These are phyloP conservation scores for Coemansia sp. DNA, from an alignment of 192 early-diverging fungal species.

Conservation along the genomic window DNA sequence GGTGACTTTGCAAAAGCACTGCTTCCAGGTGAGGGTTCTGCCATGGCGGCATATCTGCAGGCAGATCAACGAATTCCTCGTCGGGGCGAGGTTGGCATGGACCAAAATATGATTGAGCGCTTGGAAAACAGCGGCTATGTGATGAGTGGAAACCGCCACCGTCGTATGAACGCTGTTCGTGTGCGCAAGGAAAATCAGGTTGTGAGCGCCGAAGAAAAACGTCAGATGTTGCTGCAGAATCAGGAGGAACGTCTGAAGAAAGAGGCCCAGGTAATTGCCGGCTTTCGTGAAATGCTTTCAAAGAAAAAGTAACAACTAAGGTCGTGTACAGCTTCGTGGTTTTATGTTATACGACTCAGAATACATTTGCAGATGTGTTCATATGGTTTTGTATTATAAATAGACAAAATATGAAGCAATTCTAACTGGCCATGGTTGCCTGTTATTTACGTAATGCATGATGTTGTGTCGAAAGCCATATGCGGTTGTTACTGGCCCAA, in stretches of 20 bases:
- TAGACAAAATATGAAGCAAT: not conserved
- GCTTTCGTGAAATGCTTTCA: constrained; percentile 83
- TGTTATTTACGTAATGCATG: too few species aligned
- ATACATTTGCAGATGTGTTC: not conserved
- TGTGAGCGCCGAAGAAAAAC: constrained; percentile 92
- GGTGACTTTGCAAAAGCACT: constrained; percentile 75
- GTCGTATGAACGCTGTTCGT: constrained; percentile 93
- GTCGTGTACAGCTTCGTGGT: not conserved
- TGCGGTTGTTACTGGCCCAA: too few species aligned
- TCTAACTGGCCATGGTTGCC: not conserved
- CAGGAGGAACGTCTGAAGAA: constrained; percentile 88
- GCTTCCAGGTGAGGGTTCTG: constrained; percentile 86
- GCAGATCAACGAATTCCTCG: constrained; percentile 93
- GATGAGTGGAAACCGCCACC: constrained; percentile 93
- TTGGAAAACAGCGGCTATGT: constrained; percentile 90
- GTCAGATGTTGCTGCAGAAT: constrained; percentile 77
- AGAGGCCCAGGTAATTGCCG: constrained; percentile 88
- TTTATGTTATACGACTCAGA: too few species aligned
- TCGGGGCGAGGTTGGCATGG: constrained; percentile 94
- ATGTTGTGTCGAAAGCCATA: too few species aligned
- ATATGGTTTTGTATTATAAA: not conserved
- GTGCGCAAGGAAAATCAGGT: constrained; percentile 96
- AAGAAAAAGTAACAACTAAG: constrained; percentile 23
- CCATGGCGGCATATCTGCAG: constrained; percentile 86
- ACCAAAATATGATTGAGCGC: constrained; percentile 76